These are phyloP conservation scores for Ustilago sp. DNA, from an alignment of 1,284 basidiomycete species.

Conservation along the genomic window DNA sequence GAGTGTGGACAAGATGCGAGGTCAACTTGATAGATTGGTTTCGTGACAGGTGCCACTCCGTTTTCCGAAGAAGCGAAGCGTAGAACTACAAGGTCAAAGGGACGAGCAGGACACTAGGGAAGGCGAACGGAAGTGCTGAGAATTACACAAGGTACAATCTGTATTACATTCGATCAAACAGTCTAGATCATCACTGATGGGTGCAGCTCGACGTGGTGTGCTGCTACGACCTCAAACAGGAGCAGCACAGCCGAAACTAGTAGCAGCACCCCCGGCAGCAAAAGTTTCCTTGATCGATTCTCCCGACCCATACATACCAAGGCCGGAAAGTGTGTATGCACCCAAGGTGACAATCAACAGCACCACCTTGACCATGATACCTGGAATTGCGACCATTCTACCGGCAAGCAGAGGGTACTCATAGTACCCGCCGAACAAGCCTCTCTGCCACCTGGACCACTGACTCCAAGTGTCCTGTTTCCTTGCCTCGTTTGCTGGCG, in stretches of 20 bases:
- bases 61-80: no score
- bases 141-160: no score
- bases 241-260: slow-evolving; percentile 53
- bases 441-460: slow-evolving; percentile 54
- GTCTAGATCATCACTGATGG: no score
- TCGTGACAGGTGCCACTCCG: no score
- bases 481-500: slow-evolving; percentile 18
- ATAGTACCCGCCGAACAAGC: slow-evolving; percentile 57
- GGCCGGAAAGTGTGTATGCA: slow-evolving; percentile 66
- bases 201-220: no score
- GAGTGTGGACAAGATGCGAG: no score
- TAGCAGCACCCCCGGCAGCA: slow-evolving; percentile 33
- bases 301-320: slow-evolving; percentile 71
- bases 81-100: no score
- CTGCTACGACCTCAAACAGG: slow-evolving; percentile 24
- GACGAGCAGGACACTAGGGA: no score
- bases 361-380: slow-evolving; percentile 70
- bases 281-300: slow-evolving; percentile 49
- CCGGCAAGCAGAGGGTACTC: slow-evolving; percentile 4
- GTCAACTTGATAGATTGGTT: no score
- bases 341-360: slow-evolving; percentile 70
- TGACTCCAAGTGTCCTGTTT: slow-evolving; percentile 42
- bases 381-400: slow-evolving; percentile 16
- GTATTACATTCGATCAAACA: no score
- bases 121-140: no score